Conservation (phyloP, 163 green algal genomes). For the Volvox carteri region DNA sequence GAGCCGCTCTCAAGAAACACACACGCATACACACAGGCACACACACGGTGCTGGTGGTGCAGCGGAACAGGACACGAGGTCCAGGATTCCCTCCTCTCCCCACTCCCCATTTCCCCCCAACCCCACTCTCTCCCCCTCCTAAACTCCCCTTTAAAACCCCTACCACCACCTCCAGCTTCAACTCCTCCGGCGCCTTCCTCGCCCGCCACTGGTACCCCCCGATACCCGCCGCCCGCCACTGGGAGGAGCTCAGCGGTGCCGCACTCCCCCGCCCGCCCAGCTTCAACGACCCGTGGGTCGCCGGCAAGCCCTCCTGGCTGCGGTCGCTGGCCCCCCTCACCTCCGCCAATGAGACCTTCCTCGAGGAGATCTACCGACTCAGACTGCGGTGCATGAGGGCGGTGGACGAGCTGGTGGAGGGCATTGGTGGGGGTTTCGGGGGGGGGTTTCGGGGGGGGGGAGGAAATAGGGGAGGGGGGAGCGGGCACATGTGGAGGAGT, state of each 20-base stretch:
- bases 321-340: conserved; percentile 9
- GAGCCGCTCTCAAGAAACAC: no score
- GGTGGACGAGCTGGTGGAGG: conserved; percentile 60
- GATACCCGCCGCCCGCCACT: conserved; percentile 41
- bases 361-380: conserved; percentile 50
- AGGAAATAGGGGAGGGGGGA: background rate
- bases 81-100: background rate
- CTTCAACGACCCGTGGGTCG: conserved; percentile 38
- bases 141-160: background rate
- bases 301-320: conserved; percentile 35
- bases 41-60: no score
- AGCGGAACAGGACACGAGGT: no score
- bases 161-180: conserved; percentile 4
- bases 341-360: conserved; percentile 39
- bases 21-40: no score
- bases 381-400: conserved; percentile 46
- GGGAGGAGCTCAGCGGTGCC: conserved; percentile 27
- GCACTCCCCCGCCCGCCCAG: conserved; percentile 15
- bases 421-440: conserved; percentile 21
- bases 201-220: conserved; percentile 48
- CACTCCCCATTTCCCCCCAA: background rate
- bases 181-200: background rate
- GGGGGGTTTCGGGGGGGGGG: background rate
- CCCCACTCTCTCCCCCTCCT: background rate
- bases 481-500: no score